Conservation (phyloP, 176 grass and related monocot genomes). For the Rhynchospora tenuis region DNA sequence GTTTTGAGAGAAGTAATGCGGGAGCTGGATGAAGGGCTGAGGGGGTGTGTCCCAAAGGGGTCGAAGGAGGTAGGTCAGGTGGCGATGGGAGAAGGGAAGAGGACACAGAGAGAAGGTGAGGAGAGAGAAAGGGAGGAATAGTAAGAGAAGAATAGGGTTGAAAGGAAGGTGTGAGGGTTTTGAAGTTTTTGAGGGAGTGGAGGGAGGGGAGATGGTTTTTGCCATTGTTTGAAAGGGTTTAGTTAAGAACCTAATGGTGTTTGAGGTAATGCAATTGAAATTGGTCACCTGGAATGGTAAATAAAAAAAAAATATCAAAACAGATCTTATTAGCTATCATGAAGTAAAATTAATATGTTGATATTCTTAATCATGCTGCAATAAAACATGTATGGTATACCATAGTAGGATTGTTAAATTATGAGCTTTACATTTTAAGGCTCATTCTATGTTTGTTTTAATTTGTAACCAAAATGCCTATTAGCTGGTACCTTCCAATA, state of each 20-base stretch:
- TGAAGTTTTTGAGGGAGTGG: background rate
- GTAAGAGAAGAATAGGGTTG: background rate
- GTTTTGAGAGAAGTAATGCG: conserved; percentile 75
- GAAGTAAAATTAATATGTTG: background rate
- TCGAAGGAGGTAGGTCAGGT: conserved; percentile 69
- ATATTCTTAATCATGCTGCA: background rate
- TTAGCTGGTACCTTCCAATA: background rate
- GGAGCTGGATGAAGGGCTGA: conserved; percentile 56
- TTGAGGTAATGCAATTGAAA: background rate
- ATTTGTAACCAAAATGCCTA: background rate
- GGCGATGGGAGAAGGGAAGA: conserved; percentile 12
- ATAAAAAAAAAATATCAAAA: background rate
- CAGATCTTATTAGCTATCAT: background rate
- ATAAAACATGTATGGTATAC: background rate
- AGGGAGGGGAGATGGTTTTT: conserved; percentile 1
- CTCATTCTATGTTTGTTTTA: background rate
- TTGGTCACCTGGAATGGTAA: background rate
- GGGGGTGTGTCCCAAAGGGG: conserved; percentile 87
- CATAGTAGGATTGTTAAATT: background rate
- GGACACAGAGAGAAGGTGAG: conserved; percentile 2
- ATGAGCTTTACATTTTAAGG: background rate
- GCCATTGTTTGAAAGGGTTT: background rate
- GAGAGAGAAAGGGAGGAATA: conserved; percentile 16
- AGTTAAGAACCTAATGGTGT: too few species aligned
- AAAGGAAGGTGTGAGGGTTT: background rate